A percentile compares a stretch with the other conserved stretches of the same genome.
Evolutionary conservation across 2,329 filamentous ascomycete species (phyloP).

Genomic region (Talaromyces amestolkiae): DNA sequence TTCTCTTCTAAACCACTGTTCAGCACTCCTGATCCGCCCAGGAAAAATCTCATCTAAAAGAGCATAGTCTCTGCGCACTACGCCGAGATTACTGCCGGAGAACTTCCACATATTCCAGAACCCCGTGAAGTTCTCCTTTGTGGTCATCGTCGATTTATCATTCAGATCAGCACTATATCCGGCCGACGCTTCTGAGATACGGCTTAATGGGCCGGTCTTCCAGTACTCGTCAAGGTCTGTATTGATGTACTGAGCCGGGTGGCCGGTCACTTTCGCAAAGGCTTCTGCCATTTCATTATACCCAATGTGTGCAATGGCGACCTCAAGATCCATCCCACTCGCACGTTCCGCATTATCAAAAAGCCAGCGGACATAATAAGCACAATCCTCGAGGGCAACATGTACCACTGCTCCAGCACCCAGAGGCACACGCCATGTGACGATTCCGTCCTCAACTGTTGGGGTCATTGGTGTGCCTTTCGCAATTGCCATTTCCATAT

Average conservation of each 20-base stretch:
- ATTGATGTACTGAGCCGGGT: neutral
- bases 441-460: conserved; percentile 40
- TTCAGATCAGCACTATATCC: conserved; percentile 23
- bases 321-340: conserved; percentile 48
- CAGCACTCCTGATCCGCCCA: conserved; percentile 46
- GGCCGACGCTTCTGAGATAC: neutral
- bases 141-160: conserved; percentile 40
- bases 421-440: conserved; percentile 46
- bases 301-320: conserved; percentile 44
- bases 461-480: conserved; percentile 39
- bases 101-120: conserved; percentile 52
- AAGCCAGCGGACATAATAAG: conserved; percentile 48
- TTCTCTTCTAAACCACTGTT: conserved; percentile 47
- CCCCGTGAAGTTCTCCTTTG: conserved; percentile 51
- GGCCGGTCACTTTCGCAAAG: conserved; percentile 29
- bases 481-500: conserved; percentile 29
- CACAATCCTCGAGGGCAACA: conserved; percentile 49
- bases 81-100: conserved; percentile 42
- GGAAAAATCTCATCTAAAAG: conserved; percentile 55
- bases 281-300: conserved; percentile 43
- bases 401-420: conserved; percentile 38
- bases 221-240: conserved; percentile 34
- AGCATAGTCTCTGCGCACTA: conserved; percentile 49
- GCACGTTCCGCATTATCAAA: conserved; percentile 48
- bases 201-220: conserved; percentile 36